Percentiles rank a stretch among this genome's conserved stretches.
These are phyloP conservation scores for Paecilomyces sp. DNA, from an alignment of 2,329 filamentous ascomycete genomes.

Conservation along the genomic window DNA sequence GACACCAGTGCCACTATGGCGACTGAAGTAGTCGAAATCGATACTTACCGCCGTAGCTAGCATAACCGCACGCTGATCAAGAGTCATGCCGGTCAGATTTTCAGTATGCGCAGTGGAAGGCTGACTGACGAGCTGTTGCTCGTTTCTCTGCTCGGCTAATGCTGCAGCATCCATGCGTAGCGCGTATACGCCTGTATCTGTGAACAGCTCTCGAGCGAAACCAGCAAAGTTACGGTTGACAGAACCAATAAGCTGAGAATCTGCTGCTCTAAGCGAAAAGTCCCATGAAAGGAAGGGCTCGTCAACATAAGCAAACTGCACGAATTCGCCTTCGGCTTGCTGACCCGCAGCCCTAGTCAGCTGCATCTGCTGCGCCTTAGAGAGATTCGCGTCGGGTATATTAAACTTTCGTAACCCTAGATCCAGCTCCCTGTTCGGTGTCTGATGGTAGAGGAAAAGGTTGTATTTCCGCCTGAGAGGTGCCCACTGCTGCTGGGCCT, in stretches of 20 bases:
- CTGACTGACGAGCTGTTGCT: constrained; percentile 31
- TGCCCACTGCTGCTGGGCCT: constrained; percentile 59
- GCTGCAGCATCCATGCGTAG: constrained; percentile 57
- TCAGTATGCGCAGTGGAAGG: constrained; percentile 10
- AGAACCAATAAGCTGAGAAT: constrained; percentile 48
- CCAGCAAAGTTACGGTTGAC: constrained; percentile 59
- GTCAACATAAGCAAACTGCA: constrained; percentile 56
- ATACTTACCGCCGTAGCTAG: constrained; percentile 58
- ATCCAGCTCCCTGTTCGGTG: constrained; percentile 27
- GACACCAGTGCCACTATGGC: constrained; percentile 45
- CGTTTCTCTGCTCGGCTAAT: constrained; percentile 27
- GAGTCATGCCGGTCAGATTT: constrained; percentile 48
- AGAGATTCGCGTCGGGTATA: constrained; percentile 41
- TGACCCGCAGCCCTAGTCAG: constrained; percentile 19
- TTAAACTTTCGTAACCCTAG: constrained; percentile 33
- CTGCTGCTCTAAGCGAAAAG: constrained; percentile 50
- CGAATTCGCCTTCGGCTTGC: constrained; percentile 38
- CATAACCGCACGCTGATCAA: constrained; percentile 61
- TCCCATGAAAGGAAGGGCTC: constrained; percentile 60
- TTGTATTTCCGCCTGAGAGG: constrained; percentile 58
- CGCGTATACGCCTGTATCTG: constrained; percentile 59
- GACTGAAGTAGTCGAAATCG: constrained; percentile 62
- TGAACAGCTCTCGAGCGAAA: constrained; percentile 58
- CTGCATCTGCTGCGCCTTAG: constrained; percentile 41
- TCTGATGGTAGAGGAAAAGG: constrained; percentile 51